Evolutionary conservation across 305 asterid species (phyloP), one percentile per base, ranked within the genome.

Genomic region (Fraxinus paxiana): DNA sequence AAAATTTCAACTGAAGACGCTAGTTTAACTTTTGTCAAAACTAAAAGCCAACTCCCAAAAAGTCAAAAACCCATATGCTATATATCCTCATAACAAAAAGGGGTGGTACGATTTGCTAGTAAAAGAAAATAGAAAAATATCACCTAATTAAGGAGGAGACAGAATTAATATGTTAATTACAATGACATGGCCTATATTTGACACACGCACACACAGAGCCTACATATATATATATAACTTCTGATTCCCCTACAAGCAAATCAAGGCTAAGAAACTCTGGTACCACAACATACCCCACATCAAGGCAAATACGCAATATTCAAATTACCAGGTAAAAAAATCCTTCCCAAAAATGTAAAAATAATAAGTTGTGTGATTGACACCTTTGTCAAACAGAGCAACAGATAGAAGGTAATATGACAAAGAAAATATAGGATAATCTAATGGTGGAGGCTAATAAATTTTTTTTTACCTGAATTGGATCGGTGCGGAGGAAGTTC

Each of bases 401-500:
- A 24, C 72, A 24, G 34, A 24, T 8, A 63, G 72, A 63, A 63
- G 31, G 72, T 24, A 63, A 22, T 63, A 63, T 24, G 34, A 10
- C 17, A 1, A 63, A 26, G 65, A 13, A 83, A 79, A 31, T 56
- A 17, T 54, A 17, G 22, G 38, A 30, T n/a, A 41, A 22, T 17
- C 4, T 41, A 77, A 20, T 24, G 75, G 69, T 65, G 30, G 46
- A 31, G 20, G 17, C 69, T 22, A 48, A 20, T 67, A 15, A 75
- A 33, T n/a, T n/a, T n/a, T n/a, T n/a, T 75, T 82, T 43, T 80
- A 92, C 99, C 98, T 94, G 94, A 87, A 92, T 82, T 18, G 97
- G 92, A 84, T 96, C 99, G 0, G 89, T 70, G 79, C 91, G 96
- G 34, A 89, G 91, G 86, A 96, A 96, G 87, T 90, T 96, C 83